Evolutionary conservation across 1,284 basidiomycete genomes (phyloP).

Genomic region (Ganoderma multipileum): DNA sequence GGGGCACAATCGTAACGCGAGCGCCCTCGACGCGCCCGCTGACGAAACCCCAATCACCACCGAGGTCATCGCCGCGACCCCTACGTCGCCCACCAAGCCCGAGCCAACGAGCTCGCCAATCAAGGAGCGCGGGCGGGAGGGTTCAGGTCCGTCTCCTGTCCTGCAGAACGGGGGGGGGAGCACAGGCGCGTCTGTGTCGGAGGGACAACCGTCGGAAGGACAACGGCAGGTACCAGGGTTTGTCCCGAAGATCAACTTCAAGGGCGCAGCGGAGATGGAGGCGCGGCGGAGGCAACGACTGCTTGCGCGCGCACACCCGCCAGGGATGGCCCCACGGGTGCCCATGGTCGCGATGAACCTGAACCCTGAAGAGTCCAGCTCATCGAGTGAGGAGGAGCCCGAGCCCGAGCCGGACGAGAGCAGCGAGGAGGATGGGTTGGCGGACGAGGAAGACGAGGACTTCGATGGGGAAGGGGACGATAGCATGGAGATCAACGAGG

Average conservation of each 20-base stretch:
- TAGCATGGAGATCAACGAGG: slow-evolving; percentile 69
- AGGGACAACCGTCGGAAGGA: slow-evolving; percentile 7
- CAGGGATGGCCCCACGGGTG: slow-evolving; percentile 26
- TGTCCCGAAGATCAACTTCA: slow-evolving; percentile 73
- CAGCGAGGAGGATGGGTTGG: slow-evolving; percentile 49
- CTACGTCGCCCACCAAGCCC: slow-evolving; percentile 29
- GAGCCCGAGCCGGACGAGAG: slow-evolving; percentile 38
- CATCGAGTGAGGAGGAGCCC: slow-evolving; percentile 32
- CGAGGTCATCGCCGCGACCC: slow-evolving; percentile 34
- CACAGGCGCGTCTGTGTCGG: background rate
- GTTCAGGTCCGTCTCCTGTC: slow-evolving; percentile 18
- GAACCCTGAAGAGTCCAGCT: slow-evolving; percentile 60
- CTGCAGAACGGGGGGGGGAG: slow-evolving; percentile 24
- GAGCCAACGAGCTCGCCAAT: slow-evolving; percentile 27
- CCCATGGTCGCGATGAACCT: slow-evolving; percentile 35
- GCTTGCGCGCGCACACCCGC: slow-evolving; percentile 39
- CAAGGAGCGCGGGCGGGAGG: slow-evolving; percentile 17
- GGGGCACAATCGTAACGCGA: slow-evolving; percentile 26
- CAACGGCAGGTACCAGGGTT: slow-evolving; percentile 44
- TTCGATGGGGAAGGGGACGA: slow-evolving; percentile 58
- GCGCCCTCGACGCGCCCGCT: slow-evolving; percentile 19
- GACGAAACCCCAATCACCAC: slow-evolving; percentile 29
- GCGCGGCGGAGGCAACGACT: slow-evolving; percentile 69
- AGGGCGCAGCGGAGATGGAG: slow-evolving; percentile 82
- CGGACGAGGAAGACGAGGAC: slow-evolving; percentile 60